Evolutionary conservation across 805 yeast genomes (phyloP), one percentile per base, ranked within the genome.

Genomic region (Myxozyma melibiosi): DNA sequence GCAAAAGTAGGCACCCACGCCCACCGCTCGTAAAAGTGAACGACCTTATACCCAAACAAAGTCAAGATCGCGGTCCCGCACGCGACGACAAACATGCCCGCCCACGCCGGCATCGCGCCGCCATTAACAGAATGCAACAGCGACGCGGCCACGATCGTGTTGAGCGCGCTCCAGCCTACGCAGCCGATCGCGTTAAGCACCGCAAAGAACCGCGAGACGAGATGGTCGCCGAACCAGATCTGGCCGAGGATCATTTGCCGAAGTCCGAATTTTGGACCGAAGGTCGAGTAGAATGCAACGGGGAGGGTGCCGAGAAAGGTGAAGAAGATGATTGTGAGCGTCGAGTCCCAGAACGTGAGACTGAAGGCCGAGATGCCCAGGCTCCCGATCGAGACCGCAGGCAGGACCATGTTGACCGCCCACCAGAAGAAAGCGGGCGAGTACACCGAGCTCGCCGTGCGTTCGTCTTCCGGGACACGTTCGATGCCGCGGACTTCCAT

Each of bases 91-190:
- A 91, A 66, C 73, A 94, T 85, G 30, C 94, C 97, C 33, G 90
- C 97, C 94, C 96, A 88, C 35, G 92, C 87, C 41, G 97, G 97
- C 64, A 86, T 76, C 24, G 76, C 75, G 35, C 74, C 75, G 59
- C 72, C 75, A 75, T 89, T 89, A 58, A 91, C 85, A 68, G 86
- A 83, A 73, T 85, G 84, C 59, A 90, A 76, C 63, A 90, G 74
- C 72, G 89, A 94, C 24, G 96, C 96, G 35, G 94, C 83, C 30
- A 90, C 86, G 81, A 90, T 88, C 62, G 87, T 88, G 73, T 91
- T 91, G 46, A 90, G 92, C 9, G 96, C 88, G 73, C 92, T 88
- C 97, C 97, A 90, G 66, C 97, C 97, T 53, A 90, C 83, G 80
- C 96, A 88, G 27, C 96, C 91, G 60, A 91, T 72, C 67, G 84